Evolutionary conservation across 306 rosid species (phyloP), one percentile per base, ranked within the genome.

Genomic region (Cucumis melo): DNA sequence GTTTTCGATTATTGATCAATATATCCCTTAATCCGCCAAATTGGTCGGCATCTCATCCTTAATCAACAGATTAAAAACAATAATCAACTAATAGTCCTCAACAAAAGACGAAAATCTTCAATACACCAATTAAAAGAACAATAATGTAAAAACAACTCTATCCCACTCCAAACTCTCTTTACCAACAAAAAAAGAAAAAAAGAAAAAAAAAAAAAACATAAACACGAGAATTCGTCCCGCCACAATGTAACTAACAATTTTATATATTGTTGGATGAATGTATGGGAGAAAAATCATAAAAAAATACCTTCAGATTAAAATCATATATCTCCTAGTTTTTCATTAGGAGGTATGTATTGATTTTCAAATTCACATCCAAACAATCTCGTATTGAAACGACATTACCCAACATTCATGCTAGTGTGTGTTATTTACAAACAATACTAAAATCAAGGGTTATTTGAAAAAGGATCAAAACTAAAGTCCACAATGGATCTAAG

Each of bases 401-500:
- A 2, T 34, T 34, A 2, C 38, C 38, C n/a, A 2, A 27, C 29
- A 27, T 27, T n/a, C n/a, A 3, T 1, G 46, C n/a, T 14, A 15
- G 29, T 27, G 29, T 14, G 70, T 63, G 44, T 11, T 20, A 68
- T 68, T 42, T 68, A 68, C 75, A 44, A 11, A 12, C 0, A 21
- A 61, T 44, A 11, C 1, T 17, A 16, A 63, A 48, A 7, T 23
- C 7, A 41, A 68, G 41, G 75, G 36, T 71, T 48, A 8, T 34
- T 63, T 0, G 8, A 34, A 63, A 50, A 78, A 0, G 91, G 88
- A 84, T 91, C 80, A 80, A 83, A 86, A 81, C 87, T 83, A 60
- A 87, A 88, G 75, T 87, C 91, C 16, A 92, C 79, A 41, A 86
- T 87, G 6, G 97, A 87, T 81, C 86, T 88, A 55, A 91, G 89